Conservation (phyloP, 768 basidiomycete species). For the Leccinellum albellum region DNA sequence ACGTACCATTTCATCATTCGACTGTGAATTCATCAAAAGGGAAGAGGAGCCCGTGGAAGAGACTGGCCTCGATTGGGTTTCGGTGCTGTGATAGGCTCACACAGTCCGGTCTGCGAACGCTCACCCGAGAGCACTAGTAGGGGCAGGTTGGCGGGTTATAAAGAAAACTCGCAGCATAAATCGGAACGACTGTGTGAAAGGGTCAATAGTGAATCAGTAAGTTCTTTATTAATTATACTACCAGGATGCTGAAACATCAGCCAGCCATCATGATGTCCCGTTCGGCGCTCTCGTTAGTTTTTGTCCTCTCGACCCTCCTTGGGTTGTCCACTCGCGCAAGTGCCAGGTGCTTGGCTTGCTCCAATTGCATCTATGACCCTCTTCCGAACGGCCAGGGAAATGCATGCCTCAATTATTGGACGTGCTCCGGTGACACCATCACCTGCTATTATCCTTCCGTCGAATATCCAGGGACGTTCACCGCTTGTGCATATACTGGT, state of each 20-base stretch:
- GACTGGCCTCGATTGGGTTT: neutral
- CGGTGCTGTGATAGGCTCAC: neutral
- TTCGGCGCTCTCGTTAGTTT: neutral
- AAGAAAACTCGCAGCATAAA: neutral
- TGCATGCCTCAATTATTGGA: conserved; percentile 10
- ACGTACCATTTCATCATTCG: neutral
- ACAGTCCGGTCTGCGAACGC: neutral
- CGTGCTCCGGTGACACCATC: conserved; percentile 3
- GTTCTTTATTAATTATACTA: neutral
- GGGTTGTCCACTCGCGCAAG: neutral
- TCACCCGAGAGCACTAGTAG: too few relatives aligned
- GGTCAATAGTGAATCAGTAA: neutral
- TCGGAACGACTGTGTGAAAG: neutral
- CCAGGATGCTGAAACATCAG: neutral
- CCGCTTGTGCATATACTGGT: conserved; percentile 1
- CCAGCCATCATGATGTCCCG: neutral
- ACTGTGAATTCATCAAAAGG: neutral
- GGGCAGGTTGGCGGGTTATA: neutral
- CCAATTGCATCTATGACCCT: conserved; percentile 4
- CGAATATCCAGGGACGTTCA: conserved; percentile 11
- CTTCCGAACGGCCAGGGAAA: conserved; percentile 1
- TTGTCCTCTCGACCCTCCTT: neutral
- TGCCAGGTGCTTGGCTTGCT: conserved; percentile 1
- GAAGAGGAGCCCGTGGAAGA: neutral
- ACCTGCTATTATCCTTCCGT: conserved; percentile 13